A percentile compares a stretch with the other conserved stretches of the same genome.
Evolutionary conservation across 805 yeast genomes (phyloP).

Genomic region (Sugiyamaella valdiviana): DNA sequence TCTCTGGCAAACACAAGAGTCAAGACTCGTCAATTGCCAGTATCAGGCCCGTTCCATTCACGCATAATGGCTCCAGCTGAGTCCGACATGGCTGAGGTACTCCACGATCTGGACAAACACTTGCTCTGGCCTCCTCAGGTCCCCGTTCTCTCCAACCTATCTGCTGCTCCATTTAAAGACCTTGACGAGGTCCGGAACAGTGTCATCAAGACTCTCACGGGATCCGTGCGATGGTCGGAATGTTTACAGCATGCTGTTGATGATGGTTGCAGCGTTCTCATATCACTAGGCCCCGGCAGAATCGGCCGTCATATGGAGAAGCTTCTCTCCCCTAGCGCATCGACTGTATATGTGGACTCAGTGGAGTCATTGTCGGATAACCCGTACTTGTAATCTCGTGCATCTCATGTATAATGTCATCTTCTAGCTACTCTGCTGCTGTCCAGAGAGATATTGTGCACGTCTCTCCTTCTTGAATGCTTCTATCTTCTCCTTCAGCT

Average conservation of each 20-base stretch:
- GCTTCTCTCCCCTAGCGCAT: conserved; percentile 4
- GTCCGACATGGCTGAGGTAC: conserved; percentile 27
- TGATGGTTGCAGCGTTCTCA: conserved; percentile 8
- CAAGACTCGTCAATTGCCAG: conserved; percentile 32
- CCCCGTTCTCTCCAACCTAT: conserved; percentile 29
- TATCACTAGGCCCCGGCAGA: conserved; percentile 28
- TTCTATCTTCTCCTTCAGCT: conserved; percentile 54
- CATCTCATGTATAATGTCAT: neutral
- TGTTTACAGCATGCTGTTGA: conserved; percentile 19
- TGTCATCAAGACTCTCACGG: conserved; percentile 24
- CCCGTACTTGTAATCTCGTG: conserved; percentile 2
- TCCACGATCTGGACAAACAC: conserved; percentile 8
- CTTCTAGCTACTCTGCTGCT: neutral
- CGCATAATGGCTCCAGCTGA: conserved; percentile 36
- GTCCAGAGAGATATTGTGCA: neutral
- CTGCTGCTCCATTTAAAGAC: conserved; percentile 28
- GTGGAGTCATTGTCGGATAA: neutral
- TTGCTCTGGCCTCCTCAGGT: conserved; percentile 23
- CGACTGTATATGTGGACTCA: neutral
- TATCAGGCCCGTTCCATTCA: conserved; percentile 48
- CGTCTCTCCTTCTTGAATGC: conserved; percentile 48
- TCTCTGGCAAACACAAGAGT: neutral
- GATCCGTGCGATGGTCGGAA: conserved; percentile 31
- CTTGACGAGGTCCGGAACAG: conserved; percentile 24
- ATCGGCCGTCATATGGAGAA: conserved; percentile 23